Evolutionary conservation across 805 yeast species (phyloP), one percentile per base, ranked within the genome.

Genomic region (Hemisphaericaspora nanyangensis): DNA sequence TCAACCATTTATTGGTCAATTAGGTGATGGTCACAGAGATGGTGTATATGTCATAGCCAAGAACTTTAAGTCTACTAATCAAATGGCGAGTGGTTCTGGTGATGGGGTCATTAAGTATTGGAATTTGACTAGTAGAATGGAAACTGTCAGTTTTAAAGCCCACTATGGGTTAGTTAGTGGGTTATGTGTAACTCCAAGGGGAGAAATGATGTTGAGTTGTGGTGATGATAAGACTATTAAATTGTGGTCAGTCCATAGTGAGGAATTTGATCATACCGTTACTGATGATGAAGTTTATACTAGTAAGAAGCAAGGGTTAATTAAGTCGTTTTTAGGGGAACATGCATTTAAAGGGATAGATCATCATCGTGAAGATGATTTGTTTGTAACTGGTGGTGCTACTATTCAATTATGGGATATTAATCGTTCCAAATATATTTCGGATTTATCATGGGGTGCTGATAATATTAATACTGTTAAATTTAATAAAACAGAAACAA

Each of bases 61-160:
- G 60, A 85, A 90, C 61, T 79, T 79, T 56, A 63, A 74, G 31
- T 68, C 76, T 32, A 71, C 89, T 36, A 85, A 80, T 52, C 81
- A 80, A 54, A 63, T 91, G 20, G 97, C 97, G 2, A 79, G 93
- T 7, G 97, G 96, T 7, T 81, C 93, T 6, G 99, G 95, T 26
- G 99, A 93, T 60, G 99, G 99, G 53, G 78, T 85, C 5, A 76
- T 93, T 48, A 93, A 93, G 59, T 85, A 87, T 56, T 93, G 99
- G 99, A 86, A 91, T 61, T 62, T 91, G 63, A 77, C 90, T 1
- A 74, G 86, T 8, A 73, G 93, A 45, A 80, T 79, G 13, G 96
- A 93, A 56, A 60, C 76, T 1, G 79, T 80, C 45, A 77, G 88
- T 20, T 86, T 83, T 56, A 80, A 82, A 56, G 98, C 95, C 0